Base-by-base conservation (phyloP, 129 eudicot genomes). In the Flaveria sonorensis region DNA sequence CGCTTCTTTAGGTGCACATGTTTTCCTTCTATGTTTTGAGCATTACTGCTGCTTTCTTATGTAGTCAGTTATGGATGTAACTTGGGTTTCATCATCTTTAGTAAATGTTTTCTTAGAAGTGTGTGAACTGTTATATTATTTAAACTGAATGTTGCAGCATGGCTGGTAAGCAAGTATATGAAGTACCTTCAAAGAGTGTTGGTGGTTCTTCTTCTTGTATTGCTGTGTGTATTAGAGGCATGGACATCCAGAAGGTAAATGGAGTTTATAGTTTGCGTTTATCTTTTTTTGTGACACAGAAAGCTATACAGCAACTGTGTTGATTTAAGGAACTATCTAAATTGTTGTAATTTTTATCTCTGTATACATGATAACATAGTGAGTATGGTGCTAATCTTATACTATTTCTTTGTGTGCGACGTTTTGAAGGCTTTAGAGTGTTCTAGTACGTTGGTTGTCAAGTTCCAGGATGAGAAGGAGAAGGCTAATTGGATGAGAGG, bases 141-240 rank as follows among this genome's bases (percentile, higher is more conserved):
- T 30, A 39, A 70, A 50, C 76, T 71, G 30, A 59, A 63, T 64
- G 51, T 40, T 64, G 79, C 63, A 75, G 79, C 83, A 95, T 95
- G 99, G 92, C 96, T 81, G 97, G 97, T 74, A 95, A 95, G 76
- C 96, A 95, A 88, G 88, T 95, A 32, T 79, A 66, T 83, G 99
- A 95, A 83, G 97, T 95, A 64, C 97, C 99, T 77, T 74, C 96
- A 0, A 43, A 82, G 66, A 95, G 82, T 77, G 89, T 95, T 85
- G 99, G 99, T 8, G 99, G 99, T 75, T 91, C 97, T 40, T 75
- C 86, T 39, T 82, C 84, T 42, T 89, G 97, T 88, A 60, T 95
- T 45, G 92, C 92, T 68, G 89, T 95, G 70, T 82, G 90, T 70
- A 85, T 65, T 21, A 88, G 99, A 83, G 99, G 99, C 72, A 81